These are phyloP conservation scores for Kickxella alabastrina DNA, from an alignment of 192 early-diverging fungal genomes.

Conservation along the genomic window DNA sequence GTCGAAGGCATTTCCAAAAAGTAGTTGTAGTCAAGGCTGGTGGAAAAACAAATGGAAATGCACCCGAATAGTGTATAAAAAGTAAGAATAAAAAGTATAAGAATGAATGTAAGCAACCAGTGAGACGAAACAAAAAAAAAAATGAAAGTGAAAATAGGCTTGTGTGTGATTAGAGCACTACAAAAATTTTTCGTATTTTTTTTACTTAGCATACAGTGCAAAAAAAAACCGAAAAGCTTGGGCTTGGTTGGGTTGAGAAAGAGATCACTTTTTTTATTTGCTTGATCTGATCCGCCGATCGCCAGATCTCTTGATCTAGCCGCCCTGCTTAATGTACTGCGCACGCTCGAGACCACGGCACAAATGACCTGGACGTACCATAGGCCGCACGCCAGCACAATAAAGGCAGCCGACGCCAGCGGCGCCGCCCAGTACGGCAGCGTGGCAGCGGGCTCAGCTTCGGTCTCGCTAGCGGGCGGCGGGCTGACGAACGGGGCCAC, in stretches of 20 bases:
- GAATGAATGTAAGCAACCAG: neutral
- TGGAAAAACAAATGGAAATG: neutral
- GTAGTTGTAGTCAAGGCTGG: neutral
- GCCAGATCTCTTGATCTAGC: neutral
- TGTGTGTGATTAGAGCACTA: too few relatives aligned
- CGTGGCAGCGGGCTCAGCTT: too few relatives aligned
- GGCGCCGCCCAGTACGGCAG: conserved; percentile 51
- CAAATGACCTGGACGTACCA: conserved; percentile 45
- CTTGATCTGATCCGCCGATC: too few relatives aligned
- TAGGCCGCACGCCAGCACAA: conserved; percentile 24
- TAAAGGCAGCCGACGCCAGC: conserved; percentile 31
- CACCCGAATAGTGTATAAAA: neutral
- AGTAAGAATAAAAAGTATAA: neutral
- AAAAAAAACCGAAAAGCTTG: too few relatives aligned
- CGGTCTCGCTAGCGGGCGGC: neutral
- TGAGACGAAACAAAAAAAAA: neutral
- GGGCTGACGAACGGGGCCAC: conserved; percentile 34
- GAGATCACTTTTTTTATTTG: too few relatives aligned
- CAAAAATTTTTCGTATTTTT: too few relatives aligned
- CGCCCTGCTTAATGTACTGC: conserved; percentile 9
- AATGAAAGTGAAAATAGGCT: neutral
- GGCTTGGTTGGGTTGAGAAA: too few relatives aligned
- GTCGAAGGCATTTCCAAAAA: neutral
- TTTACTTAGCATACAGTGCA: too few relatives aligned
- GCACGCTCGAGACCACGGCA: conserved; percentile 21